Evolutionary conservation across 2,329 filamentous ascomycete species (phyloP).

Genomic region (Zasmidium citrigriseum): DNA sequence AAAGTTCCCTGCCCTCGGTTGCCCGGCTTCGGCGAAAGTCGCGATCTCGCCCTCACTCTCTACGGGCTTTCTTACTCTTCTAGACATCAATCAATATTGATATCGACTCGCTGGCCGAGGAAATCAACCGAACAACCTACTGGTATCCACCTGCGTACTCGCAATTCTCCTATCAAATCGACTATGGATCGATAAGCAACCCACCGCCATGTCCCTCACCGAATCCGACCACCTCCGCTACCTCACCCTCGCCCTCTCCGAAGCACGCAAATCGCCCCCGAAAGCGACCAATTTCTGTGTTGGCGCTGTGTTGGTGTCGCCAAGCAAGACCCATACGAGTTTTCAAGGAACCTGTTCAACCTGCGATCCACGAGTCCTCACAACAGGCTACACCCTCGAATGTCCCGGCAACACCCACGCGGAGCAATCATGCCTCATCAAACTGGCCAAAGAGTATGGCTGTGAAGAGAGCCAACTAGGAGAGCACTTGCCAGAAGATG

Average conservation of each 20-base stretch:
- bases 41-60: slow-evolving; percentile 71
- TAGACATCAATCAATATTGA: no score
- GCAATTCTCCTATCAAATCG: not conserved
- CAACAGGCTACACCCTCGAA: slow-evolving; percentile 89
- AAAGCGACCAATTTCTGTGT: slow-evolving; percentile 92
- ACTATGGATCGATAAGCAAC: not conserved
- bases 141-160: not conserved
- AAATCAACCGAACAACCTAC: not conserved
- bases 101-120: not conserved
- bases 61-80: no score
- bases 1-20: not conserved
- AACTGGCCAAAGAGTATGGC: slow-evolving; percentile 53
- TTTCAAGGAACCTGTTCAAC: slow-evolving; percentile 38
- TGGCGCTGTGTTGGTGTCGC: slow-evolving; percentile 71
- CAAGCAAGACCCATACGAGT: slow-evolving; percentile 54
- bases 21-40: slow-evolving; percentile 5
- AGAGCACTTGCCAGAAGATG: slow-evolving; percentile 53
- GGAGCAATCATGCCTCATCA: slow-evolving; percentile 87
- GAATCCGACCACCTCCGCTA: slow-evolving; percentile 39
- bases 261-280: slow-evolving; percentile 77
- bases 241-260: slow-evolving; percentile 72
- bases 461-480: slow-evolving; percentile 57
- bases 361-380: slow-evolving; percentile 53
- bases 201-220: slow-evolving; percentile 10
- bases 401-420: slow-evolving; percentile 92